Evolutionary conservation across 2,329 filamentous ascomycete genomes (phyloP).

Genomic region (Nigrospora oryzae): DNA sequence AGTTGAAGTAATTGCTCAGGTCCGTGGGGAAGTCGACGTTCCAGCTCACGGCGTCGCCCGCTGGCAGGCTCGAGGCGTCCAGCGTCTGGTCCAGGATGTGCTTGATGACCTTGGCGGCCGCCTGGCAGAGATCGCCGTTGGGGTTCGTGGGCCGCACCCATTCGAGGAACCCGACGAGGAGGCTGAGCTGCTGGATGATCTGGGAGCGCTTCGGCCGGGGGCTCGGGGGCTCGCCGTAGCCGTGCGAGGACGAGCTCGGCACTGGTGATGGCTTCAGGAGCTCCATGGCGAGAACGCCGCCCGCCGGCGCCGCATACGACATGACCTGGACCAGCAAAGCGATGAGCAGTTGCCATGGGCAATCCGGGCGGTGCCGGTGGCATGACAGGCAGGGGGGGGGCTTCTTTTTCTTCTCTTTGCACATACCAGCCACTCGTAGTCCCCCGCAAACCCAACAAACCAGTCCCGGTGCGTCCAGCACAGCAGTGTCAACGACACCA

Average conservation of each 20-base stretch:
- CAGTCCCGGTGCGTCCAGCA: slow-evolving; percentile 38
- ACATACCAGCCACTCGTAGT: slow-evolving; percentile 35
- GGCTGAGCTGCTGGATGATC: slow-evolving; percentile 36
- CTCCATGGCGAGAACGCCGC: slow-evolving; percentile 36
- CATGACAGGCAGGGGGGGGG: too few relatives aligned
- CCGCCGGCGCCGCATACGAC: slow-evolving; percentile 33
- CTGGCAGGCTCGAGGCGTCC: slow-evolving; percentile 16
- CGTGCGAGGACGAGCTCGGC: neutral
- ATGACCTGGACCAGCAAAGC: slow-evolving; percentile 22
- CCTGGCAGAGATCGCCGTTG: slow-evolving; percentile 31
- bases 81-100: slow-evolving; percentile 35
- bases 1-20: slow-evolving; percentile 22
- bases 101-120: slow-evolving; percentile 33
- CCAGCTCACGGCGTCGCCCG: slow-evolving; percentile 16
- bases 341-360: neutral
- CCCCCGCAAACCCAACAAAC: slow-evolving; percentile 24
- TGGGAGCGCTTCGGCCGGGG: slow-evolving; percentile 20
- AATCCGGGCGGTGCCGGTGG: neutral
- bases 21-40: slow-evolving; percentile 14
- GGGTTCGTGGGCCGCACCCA: slow-evolving; percentile 34
- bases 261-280: slow-evolving; percentile 12
- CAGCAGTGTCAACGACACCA: slow-evolving; percentile 31
- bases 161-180: slow-evolving; percentile 35
- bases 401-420: neutral
- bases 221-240: neutral